Evolutionary conservation across 2,329 filamentous ascomycete species (phyloP).

Genomic region (Exophiala mesophila): DNA sequence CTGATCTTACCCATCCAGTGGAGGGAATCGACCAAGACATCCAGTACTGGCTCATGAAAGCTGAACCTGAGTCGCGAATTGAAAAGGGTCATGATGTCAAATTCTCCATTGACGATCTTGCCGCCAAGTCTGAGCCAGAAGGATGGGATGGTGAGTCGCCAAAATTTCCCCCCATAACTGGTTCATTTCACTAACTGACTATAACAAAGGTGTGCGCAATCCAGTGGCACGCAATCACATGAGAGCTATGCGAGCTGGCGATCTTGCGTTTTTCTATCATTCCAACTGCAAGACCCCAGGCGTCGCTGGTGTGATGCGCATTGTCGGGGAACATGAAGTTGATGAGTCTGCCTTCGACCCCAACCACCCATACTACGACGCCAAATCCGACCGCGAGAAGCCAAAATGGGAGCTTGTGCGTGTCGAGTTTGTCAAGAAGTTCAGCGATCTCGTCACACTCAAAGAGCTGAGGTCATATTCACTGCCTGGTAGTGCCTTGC

Average conservation of each 20-base stretch:
- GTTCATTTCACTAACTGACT: not conserved
- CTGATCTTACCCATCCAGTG: too few relatives aligned
- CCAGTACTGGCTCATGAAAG: conserved; percentile 77
- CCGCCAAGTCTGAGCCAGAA: conserved; percentile 67
- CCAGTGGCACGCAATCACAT: conserved; percentile 75
- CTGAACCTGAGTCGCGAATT: conserved; percentile 78
- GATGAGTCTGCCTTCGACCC: conserved; percentile 73
- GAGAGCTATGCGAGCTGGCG: conserved; percentile 82
- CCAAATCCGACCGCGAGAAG: conserved; percentile 62
- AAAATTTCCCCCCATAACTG: not conserved
- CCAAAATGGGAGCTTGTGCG: conserved; percentile 87
- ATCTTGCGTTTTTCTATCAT: conserved; percentile 95
- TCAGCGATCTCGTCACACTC: conserved; percentile 64
- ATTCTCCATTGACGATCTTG: conserved; percentile 90
- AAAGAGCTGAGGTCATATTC: conserved; percentile 65
- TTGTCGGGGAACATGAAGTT: conserved; percentile 75
- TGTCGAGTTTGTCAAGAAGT: conserved; percentile 81
- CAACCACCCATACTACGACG: conserved; percentile 75
- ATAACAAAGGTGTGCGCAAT: conserved; percentile 22
- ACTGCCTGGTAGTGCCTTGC: conserved; percentile 52
- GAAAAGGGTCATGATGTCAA: conserved; percentile 84
- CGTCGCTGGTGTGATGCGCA: conserved; percentile 82
- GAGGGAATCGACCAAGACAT: conserved; percentile 24
- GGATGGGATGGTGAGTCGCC: conserved; percentile 79
- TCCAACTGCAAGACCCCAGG: conserved; percentile 87